Evolutionary conservation across 352 stramenopile species (phyloP).

Genomic region (Hyaloperonospora brassicae): DNA sequence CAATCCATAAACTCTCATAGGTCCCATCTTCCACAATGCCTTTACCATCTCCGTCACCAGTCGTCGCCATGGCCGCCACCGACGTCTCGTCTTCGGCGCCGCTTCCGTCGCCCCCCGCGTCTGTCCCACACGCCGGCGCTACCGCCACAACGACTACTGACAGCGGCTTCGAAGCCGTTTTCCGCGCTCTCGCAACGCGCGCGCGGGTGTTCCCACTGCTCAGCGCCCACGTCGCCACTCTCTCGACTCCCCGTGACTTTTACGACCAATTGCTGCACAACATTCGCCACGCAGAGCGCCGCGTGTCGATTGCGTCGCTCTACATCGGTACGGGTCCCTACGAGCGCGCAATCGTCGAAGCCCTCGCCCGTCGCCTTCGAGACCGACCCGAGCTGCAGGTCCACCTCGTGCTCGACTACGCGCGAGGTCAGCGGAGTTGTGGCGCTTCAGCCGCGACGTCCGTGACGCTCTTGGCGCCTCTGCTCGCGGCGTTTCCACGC

Average conservation of each 20-base stretch:
- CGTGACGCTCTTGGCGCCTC: slow-evolving; percentile 45
- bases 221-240: slow-evolving; percentile 39
- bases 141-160: neutral
- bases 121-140: too few species aligned
- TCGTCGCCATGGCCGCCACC: too few species aligned
- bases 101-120: too few species aligned
- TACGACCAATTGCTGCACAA: slow-evolving; percentile 57
- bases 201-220: slow-evolving; percentile 57
- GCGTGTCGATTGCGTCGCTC: slow-evolving; percentile 59
- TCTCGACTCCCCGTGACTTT: slow-evolving; percentile 46
- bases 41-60: too few species aligned
- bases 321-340: slow-evolving; percentile 63
- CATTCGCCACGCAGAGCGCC: slow-evolving; percentile 37
- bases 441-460: slow-evolving; percentile 37
- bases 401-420: slow-evolving; percentile 64
- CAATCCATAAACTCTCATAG: too few species aligned
- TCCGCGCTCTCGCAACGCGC: slow-evolving; percentile 40
- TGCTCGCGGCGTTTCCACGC: slow-evolving; percentile 39
- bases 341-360: slow-evolving; percentile 37
- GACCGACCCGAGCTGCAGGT: slow-evolving; percentile 44
- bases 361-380: slow-evolving; percentile 30
- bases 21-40: too few species aligned
- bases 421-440: slow-evolving; percentile 40
- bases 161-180: slow-evolving; percentile 38
- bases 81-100: too few species aligned